phyloP scores from a whole-genome alignment of 2,329 filamentous ascomycete species.

The Aphanoascus verrucosus region DNA sequence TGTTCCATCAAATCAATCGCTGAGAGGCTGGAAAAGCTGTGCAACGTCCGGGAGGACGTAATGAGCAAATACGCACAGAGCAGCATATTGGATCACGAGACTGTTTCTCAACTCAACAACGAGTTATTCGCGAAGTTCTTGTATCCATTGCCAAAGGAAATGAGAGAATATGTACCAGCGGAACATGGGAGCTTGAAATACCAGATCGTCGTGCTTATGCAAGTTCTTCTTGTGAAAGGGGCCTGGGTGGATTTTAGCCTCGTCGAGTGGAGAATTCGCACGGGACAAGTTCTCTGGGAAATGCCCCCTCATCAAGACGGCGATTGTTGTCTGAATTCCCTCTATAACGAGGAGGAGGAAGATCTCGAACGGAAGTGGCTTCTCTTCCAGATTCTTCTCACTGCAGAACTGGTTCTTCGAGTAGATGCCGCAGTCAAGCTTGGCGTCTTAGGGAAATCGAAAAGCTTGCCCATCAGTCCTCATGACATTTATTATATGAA shows the following conservation, averaged over 20 bases:
- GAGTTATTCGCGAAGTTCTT: conserved; percentile 31
- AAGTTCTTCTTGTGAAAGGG: conserved; percentile 33
- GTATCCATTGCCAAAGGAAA: conserved; percentile 27
- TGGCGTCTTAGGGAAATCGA: conserved; percentile 32
- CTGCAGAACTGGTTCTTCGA: conserved; percentile 45
- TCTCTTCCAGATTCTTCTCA: conserved; percentile 44
- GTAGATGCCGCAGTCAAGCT: conserved; percentile 40
- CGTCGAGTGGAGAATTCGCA: conserved; percentile 37
- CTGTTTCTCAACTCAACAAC: conserved; percentile 25
- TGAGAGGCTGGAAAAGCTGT: conserved; percentile 27
- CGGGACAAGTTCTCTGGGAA: conserved; percentile 39
- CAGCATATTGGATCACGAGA: conserved; percentile 30
- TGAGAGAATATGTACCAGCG: conserved; percentile 17
- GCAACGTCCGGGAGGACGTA: conserved; percentile 27
- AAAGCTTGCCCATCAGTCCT: conserved; percentile 32
- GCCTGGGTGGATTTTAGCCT: conserved; percentile 41
- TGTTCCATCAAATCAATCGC: conserved; percentile 26
- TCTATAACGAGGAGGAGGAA: conserved; percentile 19
- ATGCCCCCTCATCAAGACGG: conserved; percentile 27
- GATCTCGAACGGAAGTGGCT: conserved; percentile 42
- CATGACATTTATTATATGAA: conserved; percentile 39
- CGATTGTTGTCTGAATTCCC: conserved; percentile 21
- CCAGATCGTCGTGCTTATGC: conserved; percentile 38
- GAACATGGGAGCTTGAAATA: conserved; percentile 30
- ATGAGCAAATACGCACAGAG: conserved; percentile 22